Base-by-base conservation (phyloP, 805 yeast species). In the Yarrowia sp. region DNA sequence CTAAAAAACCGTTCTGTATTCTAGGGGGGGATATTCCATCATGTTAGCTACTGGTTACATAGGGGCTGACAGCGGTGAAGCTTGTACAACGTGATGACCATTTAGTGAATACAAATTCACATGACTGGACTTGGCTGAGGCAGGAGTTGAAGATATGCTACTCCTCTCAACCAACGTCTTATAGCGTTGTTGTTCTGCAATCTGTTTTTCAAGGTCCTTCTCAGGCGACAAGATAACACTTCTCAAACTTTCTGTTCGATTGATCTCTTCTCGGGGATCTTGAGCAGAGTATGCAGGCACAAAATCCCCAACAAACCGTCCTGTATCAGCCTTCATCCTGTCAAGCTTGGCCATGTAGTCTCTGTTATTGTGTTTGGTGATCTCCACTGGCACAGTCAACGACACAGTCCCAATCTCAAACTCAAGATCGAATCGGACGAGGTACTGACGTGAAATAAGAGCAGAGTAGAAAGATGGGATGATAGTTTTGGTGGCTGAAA, bases 281-380 rank as follows among this genome's bases (percentile, higher is more conserved):
- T 33, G 58, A 8, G 58, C 32, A 10, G 58, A 51, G 35, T 51
- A 51, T 33, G 58, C 41, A 22, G 58, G 58, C 58, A 51, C 58
- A 22, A 51, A 51, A 11, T 51, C 58, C 16, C 58, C 58, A 3
- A 51, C 58, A 35, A 51, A 51, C 12, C 58, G 40, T 8, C 58
- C 58, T 2, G 58, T 51, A 9, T 33, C 41, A 11, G 58, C 58
- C 41, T 51, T 51, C 58, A 51, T 51, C 26, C 5, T 51, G 38
- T 51, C 58, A 6, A 51, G 58, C 10, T 51, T 51, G 32, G 12
- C 12, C 58, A 51, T 51, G 30, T 51, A 51, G 41, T 51, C 58
- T 33, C 58, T 51, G 58, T 51, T 51, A n/a, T 51, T 51, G 41
- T 51, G 58, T 16, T 51, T 51, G 21, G 58, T 51, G 30, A 51